Base-by-base conservation (phyloP, 75 land plant species). In the Selaginella moellendorffii region DNA sequence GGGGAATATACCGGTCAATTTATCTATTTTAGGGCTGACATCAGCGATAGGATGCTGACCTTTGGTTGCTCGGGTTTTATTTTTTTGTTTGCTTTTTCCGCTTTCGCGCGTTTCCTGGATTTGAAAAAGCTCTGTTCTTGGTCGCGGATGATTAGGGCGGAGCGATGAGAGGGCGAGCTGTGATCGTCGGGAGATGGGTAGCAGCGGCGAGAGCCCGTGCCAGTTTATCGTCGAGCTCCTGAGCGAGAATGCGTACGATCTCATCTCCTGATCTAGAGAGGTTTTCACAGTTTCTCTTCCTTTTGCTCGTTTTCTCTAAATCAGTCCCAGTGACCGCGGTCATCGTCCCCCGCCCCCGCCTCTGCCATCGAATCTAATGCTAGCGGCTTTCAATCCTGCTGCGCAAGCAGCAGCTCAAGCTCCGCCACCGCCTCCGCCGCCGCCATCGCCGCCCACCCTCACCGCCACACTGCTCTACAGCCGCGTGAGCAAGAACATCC, bases 401-500 rank as follows among this genome's bases (percentile, higher is more conserved):
- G 46, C 46, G 14, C 46, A 36, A 36, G 46, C 46, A 5, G 46
- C 46, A 36, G 46, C 46, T 36, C 46, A 36, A 36, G 46, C 46
- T 5, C 46, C 46, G 14, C 46, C 46, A 14, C 46, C 46, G 5
- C 46, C 46, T 5, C 46, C 46, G 46, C 46, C 46, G 5, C 46
- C 46, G 5, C 46, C 46, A 36, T 14, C 46, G 5, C 46, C 46
- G 46, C 46, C 46, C 10, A 36, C 46, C 10, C 46, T 36, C 14
- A 5, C 46, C 5, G 46, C 46, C 5, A 36, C 46, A 5, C 46
- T 36, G 46, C 14, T 82, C 22, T 28, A 80, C 23, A 71, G 74
- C 65, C 29, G 28, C 26, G 68, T 42, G 28, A 54, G 30, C 25
- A 54, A 63, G 14, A 77, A 71, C 58, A 79, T 85, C 19, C 62